phyloP scores from a whole-genome alignment of 2,329 filamentous ascomycete species.

The Verticillium zaregamsianum region DNA sequence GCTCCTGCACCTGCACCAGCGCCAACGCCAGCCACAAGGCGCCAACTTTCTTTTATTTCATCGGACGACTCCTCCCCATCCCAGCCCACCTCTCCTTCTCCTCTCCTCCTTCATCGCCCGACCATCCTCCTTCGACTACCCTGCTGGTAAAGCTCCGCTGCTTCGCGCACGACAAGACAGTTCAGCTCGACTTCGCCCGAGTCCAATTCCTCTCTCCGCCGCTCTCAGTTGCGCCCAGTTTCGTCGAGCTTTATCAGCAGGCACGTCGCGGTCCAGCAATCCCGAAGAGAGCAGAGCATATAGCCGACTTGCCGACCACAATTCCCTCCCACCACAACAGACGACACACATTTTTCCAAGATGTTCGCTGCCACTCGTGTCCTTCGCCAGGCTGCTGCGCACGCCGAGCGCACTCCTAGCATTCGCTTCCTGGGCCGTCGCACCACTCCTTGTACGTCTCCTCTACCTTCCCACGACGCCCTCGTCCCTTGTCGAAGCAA shows the following conservation, averaged over 20 bases:
- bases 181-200: neutral
- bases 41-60: neutral
- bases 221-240: neutral
- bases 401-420: constrained; percentile 56
- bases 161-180: neutral
- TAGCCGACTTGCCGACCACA: neutral
- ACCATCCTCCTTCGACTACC: neutral
- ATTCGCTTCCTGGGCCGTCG: constrained; percentile 61
- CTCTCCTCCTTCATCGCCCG: neutral
- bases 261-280: neutral
- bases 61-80: neutral
- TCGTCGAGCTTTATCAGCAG: constrained; percentile 1
- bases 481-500: neutral
- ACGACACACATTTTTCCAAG: constrained; percentile 2
- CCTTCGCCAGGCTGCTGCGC: constrained; percentile 55
- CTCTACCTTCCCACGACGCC: neutral
- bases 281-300: neutral
- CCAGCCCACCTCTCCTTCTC: neutral
- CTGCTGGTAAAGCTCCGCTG: constrained; percentile 1
- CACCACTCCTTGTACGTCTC: constrained; percentile 48
- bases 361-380: constrained; percentile 53
- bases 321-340: constrained; percentile 2
- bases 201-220: neutral
- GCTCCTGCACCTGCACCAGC: neutral
- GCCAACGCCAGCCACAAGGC: neutral